phyloP scores from a whole-genome alignment of 495 filamentous ascomycete genomes.

The Antarctomyces pellizariae region DNA sequence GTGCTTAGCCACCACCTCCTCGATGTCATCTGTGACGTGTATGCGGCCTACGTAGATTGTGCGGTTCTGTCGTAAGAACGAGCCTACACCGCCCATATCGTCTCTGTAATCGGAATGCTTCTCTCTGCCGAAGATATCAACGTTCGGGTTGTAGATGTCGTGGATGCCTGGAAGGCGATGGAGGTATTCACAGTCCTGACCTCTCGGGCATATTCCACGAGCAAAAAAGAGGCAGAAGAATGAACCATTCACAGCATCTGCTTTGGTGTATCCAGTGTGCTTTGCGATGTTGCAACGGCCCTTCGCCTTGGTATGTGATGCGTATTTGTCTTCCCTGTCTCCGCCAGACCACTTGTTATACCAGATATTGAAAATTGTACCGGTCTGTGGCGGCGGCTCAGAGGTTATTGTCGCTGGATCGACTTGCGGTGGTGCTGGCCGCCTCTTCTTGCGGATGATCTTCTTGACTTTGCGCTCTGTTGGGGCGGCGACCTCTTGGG shows the following conservation, averaged over 20 bases:
- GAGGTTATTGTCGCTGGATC: constrained; percentile 57
- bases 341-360: constrained; percentile 93
- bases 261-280: constrained; percentile 75
- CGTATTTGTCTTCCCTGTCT: constrained; percentile 78
- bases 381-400: constrained; percentile 71
- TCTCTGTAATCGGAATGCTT: constrained; percentile 74
- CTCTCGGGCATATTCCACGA: constrained; percentile 57
- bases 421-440: constrained; percentile 49
- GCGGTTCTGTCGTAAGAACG: constrained; percentile 73
- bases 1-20: constrained; percentile 84
- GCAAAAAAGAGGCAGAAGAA: constrained; percentile 94
- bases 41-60: constrained; percentile 87
- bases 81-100: constrained; percentile 90
- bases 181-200: constrained; percentile 82
- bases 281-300: constrained; percentile 58
- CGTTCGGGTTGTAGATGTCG: constrained; percentile 71
- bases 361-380: constrained; percentile 86
- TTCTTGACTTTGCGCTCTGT: constrained; percentile 36
- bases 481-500: constrained; percentile 22
- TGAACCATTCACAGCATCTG: constrained; percentile 53
- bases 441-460: constrained; percentile 42
- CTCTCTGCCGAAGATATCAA: constrained; percentile 84
- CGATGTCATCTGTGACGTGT: constrained; percentile 91
- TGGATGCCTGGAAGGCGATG: constrained; percentile 65
- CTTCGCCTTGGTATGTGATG: constrained; percentile 48